Evolutionary conservation across 2,329 filamentous ascomycete genomes (phyloP).

Genomic region (Alternaria incomplexa): DNA sequence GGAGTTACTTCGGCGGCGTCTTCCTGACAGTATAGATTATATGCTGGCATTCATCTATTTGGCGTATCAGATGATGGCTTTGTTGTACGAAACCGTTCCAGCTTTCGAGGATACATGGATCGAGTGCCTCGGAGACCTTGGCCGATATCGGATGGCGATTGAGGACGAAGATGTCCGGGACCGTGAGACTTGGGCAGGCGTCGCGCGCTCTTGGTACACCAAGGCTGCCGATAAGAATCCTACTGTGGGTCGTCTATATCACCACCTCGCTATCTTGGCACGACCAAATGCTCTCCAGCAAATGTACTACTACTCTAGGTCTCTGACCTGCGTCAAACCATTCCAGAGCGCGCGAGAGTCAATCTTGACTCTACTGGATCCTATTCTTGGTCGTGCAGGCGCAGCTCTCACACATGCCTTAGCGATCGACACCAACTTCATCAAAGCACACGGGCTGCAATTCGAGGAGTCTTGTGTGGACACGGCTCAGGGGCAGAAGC

Average conservation of each 20-base stretch:
- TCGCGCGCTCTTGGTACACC: conserved; percentile 80
- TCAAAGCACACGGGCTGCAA: conserved; percentile 68
- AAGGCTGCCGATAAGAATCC: conserved; percentile 80
- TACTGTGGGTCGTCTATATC: conserved; percentile 78
- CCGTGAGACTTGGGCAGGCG: conserved; percentile 79
- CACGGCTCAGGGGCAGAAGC: neutral
- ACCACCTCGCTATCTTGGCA: conserved; percentile 83
- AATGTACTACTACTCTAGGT: conserved; percentile 74
- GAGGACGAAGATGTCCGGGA: conserved; percentile 80
- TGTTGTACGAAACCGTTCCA: conserved; percentile 84
- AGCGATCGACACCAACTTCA: conserved; percentile 65
- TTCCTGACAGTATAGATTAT: conserved; percentile 80
- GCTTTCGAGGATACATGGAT: conserved; percentile 90
- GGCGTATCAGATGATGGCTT: conserved; percentile 86
- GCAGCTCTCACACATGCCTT: conserved; percentile 41
- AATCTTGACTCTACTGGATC: conserved; percentile 70
- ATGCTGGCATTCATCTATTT: conserved; percentile 92
- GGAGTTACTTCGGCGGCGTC: conserved; percentile 68
- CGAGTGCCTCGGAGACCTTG: conserved; percentile 87
- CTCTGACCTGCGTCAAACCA: conserved; percentile 69
- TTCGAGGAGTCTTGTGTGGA: conserved; percentile 59
- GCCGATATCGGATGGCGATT: conserved; percentile 87
- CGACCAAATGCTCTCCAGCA: conserved; percentile 73
- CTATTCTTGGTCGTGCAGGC: conserved; percentile 50
- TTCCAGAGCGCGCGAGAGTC: conserved; percentile 73